Percentiles rank a stretch among this genome's conserved stretches.
Conservation (phyloP, 305 asterid species). For the Rubia balearica region DNA sequence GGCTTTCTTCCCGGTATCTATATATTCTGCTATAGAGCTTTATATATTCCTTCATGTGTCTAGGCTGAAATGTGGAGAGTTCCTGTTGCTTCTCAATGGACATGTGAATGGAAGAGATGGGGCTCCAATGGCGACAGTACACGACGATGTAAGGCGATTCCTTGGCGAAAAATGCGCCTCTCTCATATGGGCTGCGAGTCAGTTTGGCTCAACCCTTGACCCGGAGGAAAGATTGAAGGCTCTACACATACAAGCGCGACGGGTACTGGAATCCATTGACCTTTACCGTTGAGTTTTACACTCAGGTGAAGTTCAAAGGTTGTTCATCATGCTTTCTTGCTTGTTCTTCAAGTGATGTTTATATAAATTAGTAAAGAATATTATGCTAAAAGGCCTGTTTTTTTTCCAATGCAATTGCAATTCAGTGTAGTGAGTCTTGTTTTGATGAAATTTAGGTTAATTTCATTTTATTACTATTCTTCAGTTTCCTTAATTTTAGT, state of each 20-base stretch:
- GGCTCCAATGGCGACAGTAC: constrained; percentile 75
- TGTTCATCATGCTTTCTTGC: not conserved
- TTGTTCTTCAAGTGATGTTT: not conserved
- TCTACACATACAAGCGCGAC: constrained; percentile 70
- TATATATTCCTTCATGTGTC: constrained; percentile 5
- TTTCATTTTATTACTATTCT: too few species aligned
- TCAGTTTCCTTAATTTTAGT: too few species aligned
- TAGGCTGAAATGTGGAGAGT: constrained; percentile 94
- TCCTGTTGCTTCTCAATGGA: constrained; percentile 79
- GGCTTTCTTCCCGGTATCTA: not conserved
- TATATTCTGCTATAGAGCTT: not conserved
- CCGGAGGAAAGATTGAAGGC: constrained; percentile 75
- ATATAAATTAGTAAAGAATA: too few species aligned
- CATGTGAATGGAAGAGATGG: constrained; percentile 75
- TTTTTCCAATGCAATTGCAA: too few species aligned
- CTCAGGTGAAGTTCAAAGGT: not conserved
- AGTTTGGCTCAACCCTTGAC: constrained; percentile 73
- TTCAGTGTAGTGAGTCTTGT: too few species aligned
- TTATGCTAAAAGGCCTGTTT: too few species aligned
- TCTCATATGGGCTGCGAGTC: constrained; percentile 92
- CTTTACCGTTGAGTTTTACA: constrained; percentile 28
- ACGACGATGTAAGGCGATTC: constrained; percentile 66
- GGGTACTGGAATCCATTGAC: constrained; percentile 82
- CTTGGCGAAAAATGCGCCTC: constrained; percentile 87
- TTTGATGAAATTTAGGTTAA: too few species aligned